Conservation (phyloP, 2,329 filamentous ascomycete species). For the Calonectria crousiana region DNA sequence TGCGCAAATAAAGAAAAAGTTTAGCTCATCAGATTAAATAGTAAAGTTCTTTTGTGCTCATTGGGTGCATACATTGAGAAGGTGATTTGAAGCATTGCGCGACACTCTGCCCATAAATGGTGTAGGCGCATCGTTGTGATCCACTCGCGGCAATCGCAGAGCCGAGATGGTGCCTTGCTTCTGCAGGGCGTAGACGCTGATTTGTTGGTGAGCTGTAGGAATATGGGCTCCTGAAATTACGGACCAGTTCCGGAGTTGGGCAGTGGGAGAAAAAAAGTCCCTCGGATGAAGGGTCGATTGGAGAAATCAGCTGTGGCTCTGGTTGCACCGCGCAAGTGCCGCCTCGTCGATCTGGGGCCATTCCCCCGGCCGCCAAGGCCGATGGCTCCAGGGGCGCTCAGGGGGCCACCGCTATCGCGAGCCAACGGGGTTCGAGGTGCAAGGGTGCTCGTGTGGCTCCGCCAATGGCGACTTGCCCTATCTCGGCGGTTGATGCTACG, state of each 20-base stretch:
- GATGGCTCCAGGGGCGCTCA: not conserved
- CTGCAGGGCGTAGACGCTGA: not conserved
- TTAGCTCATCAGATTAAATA: not conserved
- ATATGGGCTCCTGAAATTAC: not conserved
- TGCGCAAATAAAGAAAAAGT: not conserved
- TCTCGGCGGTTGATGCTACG: not conserved
- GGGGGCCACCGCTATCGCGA: not conserved
- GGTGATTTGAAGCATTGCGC: not conserved
- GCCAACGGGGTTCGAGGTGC: not conserved
- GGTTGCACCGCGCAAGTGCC: constrained; percentile 1
- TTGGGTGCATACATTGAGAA: not conserved
- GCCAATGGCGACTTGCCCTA: not conserved
- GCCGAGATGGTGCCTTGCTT: not conserved
- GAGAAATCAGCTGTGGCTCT: not conserved
- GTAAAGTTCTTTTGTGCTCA: not conserved
- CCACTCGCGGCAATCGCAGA: not conserved
- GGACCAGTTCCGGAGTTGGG: not conserved
- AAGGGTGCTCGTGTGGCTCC: not conserved
- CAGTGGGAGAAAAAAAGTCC: not conserved
- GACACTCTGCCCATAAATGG: not conserved
- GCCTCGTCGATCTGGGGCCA: not conserved
- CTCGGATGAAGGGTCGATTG: not conserved
- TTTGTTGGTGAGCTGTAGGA: not conserved
- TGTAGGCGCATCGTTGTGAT: not conserved
- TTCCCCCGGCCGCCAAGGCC: not conserved